Evolutionary conservation across 1,139 yeast genomes (phyloP).

Genomic region (Magnusiomyces tetraspermus): DNA sequence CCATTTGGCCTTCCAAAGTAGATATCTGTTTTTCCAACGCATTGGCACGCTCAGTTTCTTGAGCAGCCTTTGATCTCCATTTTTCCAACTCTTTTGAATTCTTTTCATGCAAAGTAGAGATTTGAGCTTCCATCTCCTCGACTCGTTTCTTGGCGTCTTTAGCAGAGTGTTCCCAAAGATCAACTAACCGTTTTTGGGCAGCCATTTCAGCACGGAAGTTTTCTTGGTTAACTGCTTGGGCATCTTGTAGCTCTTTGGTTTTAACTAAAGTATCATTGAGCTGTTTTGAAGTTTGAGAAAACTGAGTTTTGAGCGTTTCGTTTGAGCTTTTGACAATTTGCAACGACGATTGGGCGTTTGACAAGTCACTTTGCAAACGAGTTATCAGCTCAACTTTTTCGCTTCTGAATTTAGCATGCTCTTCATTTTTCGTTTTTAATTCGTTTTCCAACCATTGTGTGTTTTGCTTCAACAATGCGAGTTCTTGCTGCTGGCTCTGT

Average conservation of each 20-base stretch:
- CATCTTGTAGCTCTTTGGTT: conserved; percentile 42
- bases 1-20: conserved; percentile 27
- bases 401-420: conserved; percentile 33
- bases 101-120: conserved; percentile 34
- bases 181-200: conserved; percentile 53
- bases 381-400: conserved; percentile 29
- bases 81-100: conserved; percentile 27
- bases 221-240: conserved; percentile 40
- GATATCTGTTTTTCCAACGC: conserved; percentile 26
- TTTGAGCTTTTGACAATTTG: conserved; percentile 29
- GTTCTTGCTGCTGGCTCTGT: conserved; percentile 35
- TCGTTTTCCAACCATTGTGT: conserved; percentile 36
- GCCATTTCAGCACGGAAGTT: conserved; percentile 54
- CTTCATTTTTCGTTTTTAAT: conserved; percentile 30
- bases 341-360: conserved; percentile 30
- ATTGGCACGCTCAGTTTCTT: conserved; percentile 24
- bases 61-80: conserved; percentile 28
- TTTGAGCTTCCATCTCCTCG: conserved; percentile 37
- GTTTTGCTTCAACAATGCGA: conserved; percentile 31
- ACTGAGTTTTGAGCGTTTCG: conserved; percentile 26
- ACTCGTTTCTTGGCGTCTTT: conserved; percentile 26
- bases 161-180: conserved; percentile 46
- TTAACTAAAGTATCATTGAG: conserved; percentile 36
- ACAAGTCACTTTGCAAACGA: conserved; percentile 32
- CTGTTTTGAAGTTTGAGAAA: conserved; percentile 33